These are phyloP conservation scores for Hortaea werneckii DNA, from an alignment of 2,329 filamentous ascomycete genomes.

Conservation along the genomic window DNA sequence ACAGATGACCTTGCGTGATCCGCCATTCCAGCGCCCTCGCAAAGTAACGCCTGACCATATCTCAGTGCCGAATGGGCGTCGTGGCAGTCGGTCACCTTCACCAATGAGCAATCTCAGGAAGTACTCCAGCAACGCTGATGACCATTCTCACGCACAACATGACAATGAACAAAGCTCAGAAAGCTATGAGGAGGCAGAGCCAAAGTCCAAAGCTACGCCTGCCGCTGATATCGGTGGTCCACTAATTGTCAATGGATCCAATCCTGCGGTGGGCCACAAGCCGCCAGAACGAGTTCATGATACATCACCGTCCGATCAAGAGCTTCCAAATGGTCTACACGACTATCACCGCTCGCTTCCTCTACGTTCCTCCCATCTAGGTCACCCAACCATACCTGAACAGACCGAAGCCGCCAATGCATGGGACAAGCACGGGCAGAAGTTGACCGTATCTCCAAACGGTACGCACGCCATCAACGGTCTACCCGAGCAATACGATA, in stretches of 20 bases:
- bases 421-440: slow-evolving; percentile 8
- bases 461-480: slow-evolving; percentile 8
- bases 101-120: slow-evolving; percentile 35
- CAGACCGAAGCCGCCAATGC: slow-evolving; percentile 6
- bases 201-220: not conserved
- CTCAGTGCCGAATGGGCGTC: slow-evolving; percentile 20
- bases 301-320: slow-evolving; percentile 3
- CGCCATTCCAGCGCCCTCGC: slow-evolving; percentile 31
- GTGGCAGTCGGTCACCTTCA: slow-evolving; percentile 34
- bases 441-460: slow-evolving; percentile 15
- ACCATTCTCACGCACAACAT: slow-evolving; percentile 8
- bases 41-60: slow-evolving; percentile 35
- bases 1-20: slow-evolving; percentile 27
- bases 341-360: slow-evolving; percentile 12
- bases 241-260: slow-evolving; percentile 34
- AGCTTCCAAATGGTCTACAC: slow-evolving; percentile 1
- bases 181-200: slow-evolving; percentile 4
- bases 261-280: slow-evolving; percentile 7
- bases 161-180: slow-evolving; percentile 12
- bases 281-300: slow-evolving; percentile 9
- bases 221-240: slow-evolving; percentile 21
- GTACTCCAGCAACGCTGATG: slow-evolving; percentile 23
- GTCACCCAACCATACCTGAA: not conserved
- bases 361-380: slow-evolving; percentile 3
- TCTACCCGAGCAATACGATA: slow-evolving; percentile 4